phyloP scores from a whole-genome alignment of 345 rosid species.

The Hypericum perforatum region DNA sequence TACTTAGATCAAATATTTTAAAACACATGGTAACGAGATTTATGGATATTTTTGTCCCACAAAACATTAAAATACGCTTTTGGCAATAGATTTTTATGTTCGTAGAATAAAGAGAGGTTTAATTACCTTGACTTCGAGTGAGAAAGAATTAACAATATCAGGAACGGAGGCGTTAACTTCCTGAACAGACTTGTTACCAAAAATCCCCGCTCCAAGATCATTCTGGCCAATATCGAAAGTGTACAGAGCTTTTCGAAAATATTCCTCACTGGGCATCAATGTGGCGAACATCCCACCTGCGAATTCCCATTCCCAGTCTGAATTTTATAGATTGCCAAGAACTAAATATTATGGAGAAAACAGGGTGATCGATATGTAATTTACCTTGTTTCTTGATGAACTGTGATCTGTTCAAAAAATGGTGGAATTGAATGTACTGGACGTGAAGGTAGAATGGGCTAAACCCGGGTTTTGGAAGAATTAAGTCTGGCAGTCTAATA shows the following conservation, averaged over 20 bases:
- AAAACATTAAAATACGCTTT: conserved; percentile 27
- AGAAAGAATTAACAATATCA: conserved; percentile 36
- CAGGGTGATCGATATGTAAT: background rate
- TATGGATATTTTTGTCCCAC: too few species aligned
- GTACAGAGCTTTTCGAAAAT: conserved; percentile 42
- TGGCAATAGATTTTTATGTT: conserved; percentile 17
- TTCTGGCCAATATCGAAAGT: conserved; percentile 73
- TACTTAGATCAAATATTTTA: too few species aligned
- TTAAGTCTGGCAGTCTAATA: conserved; percentile 60
- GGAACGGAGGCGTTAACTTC: conserved; percentile 39
- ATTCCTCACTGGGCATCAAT: conserved; percentile 34
- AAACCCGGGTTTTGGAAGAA: conserved; percentile 60
- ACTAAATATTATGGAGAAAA: background rate
- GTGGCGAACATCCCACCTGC: conserved; percentile 32
- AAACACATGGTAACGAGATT: too few species aligned
- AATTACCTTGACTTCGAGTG: conserved; percentile 28
- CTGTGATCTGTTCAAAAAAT: conserved; percentile 55
- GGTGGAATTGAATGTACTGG: conserved; percentile 42
- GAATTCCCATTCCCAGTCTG: background rate
- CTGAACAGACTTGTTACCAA: conserved; percentile 32
- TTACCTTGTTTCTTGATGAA: conserved; percentile 37
- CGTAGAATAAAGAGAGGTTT: background rate
- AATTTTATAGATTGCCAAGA: background rate
- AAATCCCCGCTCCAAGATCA: conserved; percentile 54
- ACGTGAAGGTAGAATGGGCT: conserved; percentile 79